phyloP scores from a whole-genome alignment of 2,329 filamentous ascomycete genomes.

The Diplodia intermedia region DNA sequence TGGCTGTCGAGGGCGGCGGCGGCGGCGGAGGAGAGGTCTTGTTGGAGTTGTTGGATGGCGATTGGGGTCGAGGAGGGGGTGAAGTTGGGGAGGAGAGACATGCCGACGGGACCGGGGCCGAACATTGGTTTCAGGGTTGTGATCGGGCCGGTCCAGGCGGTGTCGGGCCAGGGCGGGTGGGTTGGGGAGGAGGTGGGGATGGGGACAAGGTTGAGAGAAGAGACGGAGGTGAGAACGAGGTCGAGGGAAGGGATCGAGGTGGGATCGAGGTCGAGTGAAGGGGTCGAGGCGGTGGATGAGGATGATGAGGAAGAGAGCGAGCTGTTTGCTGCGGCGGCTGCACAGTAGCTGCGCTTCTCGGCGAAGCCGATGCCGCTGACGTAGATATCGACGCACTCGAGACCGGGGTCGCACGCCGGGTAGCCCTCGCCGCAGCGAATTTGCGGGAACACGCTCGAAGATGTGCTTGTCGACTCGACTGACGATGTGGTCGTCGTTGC shows the following conservation, averaged over 20 bases:
- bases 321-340: background rate
- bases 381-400: conserved; percentile 4
- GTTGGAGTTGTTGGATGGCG: no score
- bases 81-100: background rate
- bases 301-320: background rate
- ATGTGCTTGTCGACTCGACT: background rate
- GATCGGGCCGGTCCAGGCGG: conserved; percentile 9
- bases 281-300: background rate
- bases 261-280: no score
- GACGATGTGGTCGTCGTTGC: background rate
- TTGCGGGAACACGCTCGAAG: background rate
- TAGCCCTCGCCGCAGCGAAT: conserved; percentile 10
- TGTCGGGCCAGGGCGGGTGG: background rate
- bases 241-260: no score
- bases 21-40: background rate
- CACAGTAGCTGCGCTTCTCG: conserved; percentile 21
- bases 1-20: background rate
- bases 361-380: conserved; percentile 19
- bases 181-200: background rate
- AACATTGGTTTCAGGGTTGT: background rate
- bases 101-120: conserved; percentile 1
- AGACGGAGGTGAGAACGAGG: background rate
- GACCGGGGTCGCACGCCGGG: background rate
- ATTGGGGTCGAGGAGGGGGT: background rate
- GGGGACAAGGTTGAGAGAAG: background rate